These are phyloP conservation scores for Achaetomiella virescens DNA, from an alignment of 495 filamentous ascomycete species.

Conservation along the genomic window DNA sequence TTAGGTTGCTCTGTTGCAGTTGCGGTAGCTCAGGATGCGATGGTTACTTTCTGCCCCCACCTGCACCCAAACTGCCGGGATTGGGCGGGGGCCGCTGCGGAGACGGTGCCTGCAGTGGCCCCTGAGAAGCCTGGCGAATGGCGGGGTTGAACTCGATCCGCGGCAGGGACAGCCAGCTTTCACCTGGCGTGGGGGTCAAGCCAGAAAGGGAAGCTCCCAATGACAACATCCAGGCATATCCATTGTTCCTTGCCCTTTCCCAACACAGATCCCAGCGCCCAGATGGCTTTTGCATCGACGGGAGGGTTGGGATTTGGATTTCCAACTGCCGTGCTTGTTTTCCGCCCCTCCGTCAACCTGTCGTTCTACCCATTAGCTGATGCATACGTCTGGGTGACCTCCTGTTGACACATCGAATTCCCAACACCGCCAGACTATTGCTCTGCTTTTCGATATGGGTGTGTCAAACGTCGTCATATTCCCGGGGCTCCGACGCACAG, in stretches of 20 bases:
- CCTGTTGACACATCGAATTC: slow-evolving; percentile 4
- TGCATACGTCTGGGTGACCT: background rate
- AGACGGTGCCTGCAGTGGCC: too few species aligned
- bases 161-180: background rate
- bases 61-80: slow-evolving; percentile 2
- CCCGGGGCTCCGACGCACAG: background rate
- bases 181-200: slow-evolving; percentile 6
- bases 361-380: background rate
- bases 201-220: slow-evolving; percentile 2
- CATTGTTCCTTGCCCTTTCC: background rate
- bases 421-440: background rate
- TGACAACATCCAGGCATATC: background rate
- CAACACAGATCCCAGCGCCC: background rate
- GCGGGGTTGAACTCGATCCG: background rate
- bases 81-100: background rate
- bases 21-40: too few species aligned
- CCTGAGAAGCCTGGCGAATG: background rate
- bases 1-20: background rate
- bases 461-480: background rate
- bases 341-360: background rate
- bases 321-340: background rate
- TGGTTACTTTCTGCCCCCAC: too few species aligned
- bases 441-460: background rate
- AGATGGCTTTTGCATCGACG: background rate
- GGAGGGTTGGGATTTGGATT: background rate